These are phyloP conservation scores for Fusarium sublunatum DNA, from an alignment of 2,329 filamentous ascomycete genomes.

Conservation along the genomic window DNA sequence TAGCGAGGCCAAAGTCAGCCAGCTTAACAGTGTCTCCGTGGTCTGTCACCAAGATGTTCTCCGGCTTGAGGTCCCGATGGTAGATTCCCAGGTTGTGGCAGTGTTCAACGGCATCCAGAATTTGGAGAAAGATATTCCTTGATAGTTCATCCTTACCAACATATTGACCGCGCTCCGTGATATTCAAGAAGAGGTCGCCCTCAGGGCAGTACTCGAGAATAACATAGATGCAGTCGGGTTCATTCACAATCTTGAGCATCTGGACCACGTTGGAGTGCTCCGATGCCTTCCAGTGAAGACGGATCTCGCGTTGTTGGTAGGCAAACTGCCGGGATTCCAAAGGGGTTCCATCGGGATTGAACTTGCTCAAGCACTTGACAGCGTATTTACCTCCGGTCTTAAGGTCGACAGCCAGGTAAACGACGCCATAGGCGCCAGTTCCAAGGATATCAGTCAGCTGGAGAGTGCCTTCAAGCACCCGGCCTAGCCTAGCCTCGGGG, in stretches of 20 bases:
- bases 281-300: conserved; percentile 88
- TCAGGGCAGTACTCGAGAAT: conserved; percentile 97
- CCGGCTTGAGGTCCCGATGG: conserved; percentile 96
- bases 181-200: conserved; percentile 96
- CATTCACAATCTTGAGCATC: conserved; percentile 92
- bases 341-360: conserved; percentile 74
- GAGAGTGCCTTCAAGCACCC: conserved; percentile 82
- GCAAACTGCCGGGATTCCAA: conserved; percentile 86
- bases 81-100: conserved; percentile 95
- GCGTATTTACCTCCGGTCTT: conserved; percentile 86
- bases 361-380: conserved; percentile 96
- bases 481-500: conserved; percentile 88
- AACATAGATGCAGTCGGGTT: conserved; percentile 92
- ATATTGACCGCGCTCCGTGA: conserved; percentile 94
- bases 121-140: conserved; percentile 90
- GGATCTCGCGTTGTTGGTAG: conserved; percentile 94
- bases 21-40: conserved; percentile 91
- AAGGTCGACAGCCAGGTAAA: conserved; percentile 89
- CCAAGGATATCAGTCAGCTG: conserved; percentile 88
- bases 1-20: conserved; percentile 96
- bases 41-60: conserved; percentile 95
- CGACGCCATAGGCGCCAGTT: conserved; percentile 94
- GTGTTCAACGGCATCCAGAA: conserved; percentile 94
- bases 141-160: conserved; percentile 90
- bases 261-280: conserved; percentile 93